A percentile compares a stretch with the other conserved stretches of the same genome.
Conservation (phyloP, 1,284 basidiomycete genomes). For the Mycosarcoma maydis region DNA sequence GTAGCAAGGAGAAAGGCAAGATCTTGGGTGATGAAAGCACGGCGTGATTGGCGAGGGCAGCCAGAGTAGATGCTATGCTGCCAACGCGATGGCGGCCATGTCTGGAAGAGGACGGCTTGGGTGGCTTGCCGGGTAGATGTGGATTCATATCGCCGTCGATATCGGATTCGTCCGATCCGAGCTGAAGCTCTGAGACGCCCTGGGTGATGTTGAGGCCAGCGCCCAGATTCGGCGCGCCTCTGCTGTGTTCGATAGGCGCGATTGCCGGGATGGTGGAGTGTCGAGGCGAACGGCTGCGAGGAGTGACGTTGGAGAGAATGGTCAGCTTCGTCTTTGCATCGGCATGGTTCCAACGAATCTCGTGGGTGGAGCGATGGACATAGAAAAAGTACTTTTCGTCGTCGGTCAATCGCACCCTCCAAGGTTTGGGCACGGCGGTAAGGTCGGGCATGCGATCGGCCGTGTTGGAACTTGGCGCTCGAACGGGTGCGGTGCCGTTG, state of each 20-base stretch:
- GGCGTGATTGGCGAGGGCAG: constrained; percentile 33
- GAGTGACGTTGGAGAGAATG: constrained; percentile 35
- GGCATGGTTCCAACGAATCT: constrained; percentile 45
- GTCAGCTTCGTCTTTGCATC: constrained; percentile 48
- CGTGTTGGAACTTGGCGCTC: constrained; percentile 31
- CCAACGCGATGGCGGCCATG: constrained; percentile 5
- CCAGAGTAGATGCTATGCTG: constrained; percentile 5
- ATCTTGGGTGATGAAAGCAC: constrained; percentile 24
- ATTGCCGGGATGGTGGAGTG: constrained; percentile 1
- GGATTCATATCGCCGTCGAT: constrained; percentile 36
- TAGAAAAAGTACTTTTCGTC: constrained; percentile 53
- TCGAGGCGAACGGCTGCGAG: constrained; percentile 25
- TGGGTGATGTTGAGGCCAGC: constrained; percentile 13
- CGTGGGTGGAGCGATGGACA: constrained; percentile 39
- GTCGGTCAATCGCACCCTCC: constrained; percentile 44
- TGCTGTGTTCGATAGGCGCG: constrained; percentile 2
- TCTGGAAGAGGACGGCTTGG: constrained; percentile 4
- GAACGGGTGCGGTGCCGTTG: constrained; percentile 25
- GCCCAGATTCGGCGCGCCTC: constrained; percentile 5
- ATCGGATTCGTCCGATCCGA: constrained; percentile 50
- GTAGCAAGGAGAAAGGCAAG: constrained; percentile 23
- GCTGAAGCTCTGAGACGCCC: constrained; percentile 18
- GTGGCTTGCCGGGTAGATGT: constrained; percentile 40
- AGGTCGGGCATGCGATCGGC: constrained; percentile 44
- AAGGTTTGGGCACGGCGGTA: constrained; percentile 40